Percentiles rank a stretch among this genome's conserved stretches.
These are phyloP conservation scores for Ogataea salicorniae DNA, from an alignment of 805 yeast genomes.

Conservation along the genomic window DNA sequence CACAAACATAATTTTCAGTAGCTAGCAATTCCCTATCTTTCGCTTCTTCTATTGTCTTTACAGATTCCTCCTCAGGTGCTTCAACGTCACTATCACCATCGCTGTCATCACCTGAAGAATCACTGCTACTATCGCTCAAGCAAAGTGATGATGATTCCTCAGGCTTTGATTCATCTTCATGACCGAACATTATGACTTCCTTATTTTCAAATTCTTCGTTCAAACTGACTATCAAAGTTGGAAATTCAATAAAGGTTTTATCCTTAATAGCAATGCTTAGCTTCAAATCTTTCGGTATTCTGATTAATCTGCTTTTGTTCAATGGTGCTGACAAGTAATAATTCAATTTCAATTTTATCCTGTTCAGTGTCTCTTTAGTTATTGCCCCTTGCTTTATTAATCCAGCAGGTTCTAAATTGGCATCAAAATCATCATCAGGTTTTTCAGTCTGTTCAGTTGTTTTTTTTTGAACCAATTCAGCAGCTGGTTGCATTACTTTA, in stretches of 20 bases:
- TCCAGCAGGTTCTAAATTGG: background rate
- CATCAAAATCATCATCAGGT: too few relatives aligned
- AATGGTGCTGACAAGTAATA: constrained; percentile 10
- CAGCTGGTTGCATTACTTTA: too few relatives aligned
- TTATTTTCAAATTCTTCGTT: constrained; percentile 23
- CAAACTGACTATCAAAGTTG: constrained; percentile 52
- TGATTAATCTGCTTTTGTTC: constrained; percentile 29
- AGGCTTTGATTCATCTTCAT: constrained; percentile 3
- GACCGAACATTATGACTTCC: constrained; percentile 24
- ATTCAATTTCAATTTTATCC: constrained; percentile 4
- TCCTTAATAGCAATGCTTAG: constrained; percentile 49
- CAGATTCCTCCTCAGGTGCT: constrained; percentile 25
- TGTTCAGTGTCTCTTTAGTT: constrained; percentile 1
- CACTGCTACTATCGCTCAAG: constrained; percentile 1
- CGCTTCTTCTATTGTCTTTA: background rate
- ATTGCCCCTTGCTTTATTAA: background rate
- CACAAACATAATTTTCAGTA: background rate
- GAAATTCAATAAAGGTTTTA: constrained; percentile 68
- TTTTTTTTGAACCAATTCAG: background rate
- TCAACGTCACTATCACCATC: constrained; percentile 9
- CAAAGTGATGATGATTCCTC: background rate
- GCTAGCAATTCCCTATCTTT: background rate
- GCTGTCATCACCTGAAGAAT: background rate
- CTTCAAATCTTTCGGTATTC: constrained; percentile 30
- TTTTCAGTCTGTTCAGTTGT: background rate